Percentiles rank a stretch among this genome's conserved stretches.
Conservation (phyloP, 129 eudicot genomes). For the Artemisia tridentata region DNA sequence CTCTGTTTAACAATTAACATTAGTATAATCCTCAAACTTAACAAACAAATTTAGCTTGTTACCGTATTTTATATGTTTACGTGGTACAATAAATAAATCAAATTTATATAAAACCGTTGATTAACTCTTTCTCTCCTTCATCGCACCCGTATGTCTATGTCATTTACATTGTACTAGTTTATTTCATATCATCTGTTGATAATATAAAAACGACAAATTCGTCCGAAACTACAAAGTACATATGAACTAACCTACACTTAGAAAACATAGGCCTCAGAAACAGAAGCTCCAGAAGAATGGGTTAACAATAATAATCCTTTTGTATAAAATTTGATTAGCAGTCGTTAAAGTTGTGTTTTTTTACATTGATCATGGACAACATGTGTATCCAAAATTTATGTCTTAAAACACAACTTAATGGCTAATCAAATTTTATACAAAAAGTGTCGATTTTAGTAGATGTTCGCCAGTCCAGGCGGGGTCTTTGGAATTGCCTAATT, state of each 20-base stretch:
- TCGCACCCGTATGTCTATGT: not conserved
- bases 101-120: not conserved
- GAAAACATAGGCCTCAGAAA: slow-evolving; percentile 31
- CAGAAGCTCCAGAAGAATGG: slow-evolving; percentile 43
- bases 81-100: slow-evolving; percentile 1
- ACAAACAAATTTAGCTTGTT: not conserved
- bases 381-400: slow-evolving; percentile 4
- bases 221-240: slow-evolving; percentile 31
- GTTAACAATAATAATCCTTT: slow-evolving; percentile 17
- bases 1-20: too few relatives aligned
- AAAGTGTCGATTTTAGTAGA: not conserved
- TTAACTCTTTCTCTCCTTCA: slow-evolving; percentile 1
- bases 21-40: too few relatives aligned
- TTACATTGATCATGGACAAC: not conserved
- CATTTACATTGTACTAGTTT: slow-evolving; percentile 2
- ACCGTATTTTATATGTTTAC: not conserved
- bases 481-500: not conserved
- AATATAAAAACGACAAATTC: slow-evolving; percentile 14
- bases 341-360: not conserved
- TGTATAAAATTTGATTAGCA: slow-evolving; percentile 15
- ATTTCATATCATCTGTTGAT: slow-evolving; percentile 18
- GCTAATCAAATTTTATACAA: slow-evolving; percentile 22
- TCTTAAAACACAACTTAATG: slow-evolving; percentile 10
- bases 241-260: slow-evolving; percentile 20
- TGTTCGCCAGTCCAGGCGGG: too few relatives aligned